phyloP scores from a whole-genome alignment of 1,284 basidiomycete genomes.

The Boletus mariae region DNA sequence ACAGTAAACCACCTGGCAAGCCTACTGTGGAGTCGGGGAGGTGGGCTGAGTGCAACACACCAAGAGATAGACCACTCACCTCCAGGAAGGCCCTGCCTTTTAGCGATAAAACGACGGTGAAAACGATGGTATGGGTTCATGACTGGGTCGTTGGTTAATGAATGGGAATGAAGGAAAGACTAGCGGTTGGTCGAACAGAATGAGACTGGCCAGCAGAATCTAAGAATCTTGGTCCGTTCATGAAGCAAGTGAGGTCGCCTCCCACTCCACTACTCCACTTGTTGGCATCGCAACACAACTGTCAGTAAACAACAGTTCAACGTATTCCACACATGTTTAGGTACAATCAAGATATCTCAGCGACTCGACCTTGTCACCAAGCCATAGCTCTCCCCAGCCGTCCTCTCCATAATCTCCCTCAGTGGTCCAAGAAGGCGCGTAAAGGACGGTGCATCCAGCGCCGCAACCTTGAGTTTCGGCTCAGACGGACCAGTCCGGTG shows the following conservation, averaged over 20 bases:
- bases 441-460: conserved; percentile 91
- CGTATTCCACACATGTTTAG: not conserved
- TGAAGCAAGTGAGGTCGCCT: not conserved
- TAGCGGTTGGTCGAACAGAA: conserved; percentile 1
- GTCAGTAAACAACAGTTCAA: too few species aligned
- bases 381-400: conserved; percentile 59
- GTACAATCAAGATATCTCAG: conserved; percentile 13
- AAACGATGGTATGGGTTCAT: conserved; percentile 20
- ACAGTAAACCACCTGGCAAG: conserved; percentile 20
- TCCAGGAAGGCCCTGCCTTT: conserved; percentile 32
- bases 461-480: conserved; percentile 85
- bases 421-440: conserved; percentile 91
- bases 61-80: conserved; percentile 20
- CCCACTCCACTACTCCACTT: not conserved
- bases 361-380: conserved; percentile 24
- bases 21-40: conserved; percentile 5
- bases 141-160: conserved; percentile 16
- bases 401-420: conserved; percentile 84
- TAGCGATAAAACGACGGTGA: conserved; percentile 20
- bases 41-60: conserved; percentile 1
- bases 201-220: too few species aligned
- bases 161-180: conserved; percentile 24
- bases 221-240: not conserved
- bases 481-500: conserved; percentile 46
- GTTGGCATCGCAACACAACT: conserved; percentile 34